These are phyloP conservation scores for Gentiana macrophylla DNA, from an alignment of 257 asterid species.

Conservation along the genomic window DNA sequence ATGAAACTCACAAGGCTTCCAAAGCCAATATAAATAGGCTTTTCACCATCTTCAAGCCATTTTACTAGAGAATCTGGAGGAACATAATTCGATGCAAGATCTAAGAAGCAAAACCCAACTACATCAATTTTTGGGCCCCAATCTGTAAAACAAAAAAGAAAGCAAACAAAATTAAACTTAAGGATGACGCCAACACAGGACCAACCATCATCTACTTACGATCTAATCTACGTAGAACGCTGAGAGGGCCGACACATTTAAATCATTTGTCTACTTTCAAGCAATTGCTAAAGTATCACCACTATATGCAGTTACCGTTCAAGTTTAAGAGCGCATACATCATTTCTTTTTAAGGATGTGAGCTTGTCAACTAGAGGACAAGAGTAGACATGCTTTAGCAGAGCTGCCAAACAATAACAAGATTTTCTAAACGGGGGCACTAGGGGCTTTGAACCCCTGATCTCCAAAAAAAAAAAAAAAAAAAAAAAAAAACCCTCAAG, in stretches of 20 bases:
- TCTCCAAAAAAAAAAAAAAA: too few relatives aligned
- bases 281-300: neutral
- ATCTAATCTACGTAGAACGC: neutral
- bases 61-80: constrained; percentile 67
- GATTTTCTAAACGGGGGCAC: too few relatives aligned
- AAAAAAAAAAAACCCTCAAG: too few relatives aligned
- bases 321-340: too few relatives aligned
- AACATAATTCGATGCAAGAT: constrained; percentile 74
- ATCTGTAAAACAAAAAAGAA: constrained; percentile 35
- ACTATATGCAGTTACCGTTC: too few relatives aligned
- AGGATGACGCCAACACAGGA: constrained; percentile 1
- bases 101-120: constrained; percentile 90
- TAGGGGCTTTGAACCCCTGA: too few relatives aligned
- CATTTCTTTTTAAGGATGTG: too few relatives aligned
- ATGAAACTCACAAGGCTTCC: constrained; percentile 84
- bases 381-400: too few relatives aligned
- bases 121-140: constrained; percentile 93
- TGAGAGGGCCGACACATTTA: neutral
- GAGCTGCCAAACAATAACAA: too few relatives aligned
- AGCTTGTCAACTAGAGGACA: too few relatives aligned
- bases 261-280: neutral
- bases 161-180: neutral
- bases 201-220: neutral
- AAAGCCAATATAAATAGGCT: constrained; percentile 84
- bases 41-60: constrained; percentile 65